Conservation (phyloP, 768 basidiomycete genomes). For the Rubroboletus pulcherrimus region DNA sequence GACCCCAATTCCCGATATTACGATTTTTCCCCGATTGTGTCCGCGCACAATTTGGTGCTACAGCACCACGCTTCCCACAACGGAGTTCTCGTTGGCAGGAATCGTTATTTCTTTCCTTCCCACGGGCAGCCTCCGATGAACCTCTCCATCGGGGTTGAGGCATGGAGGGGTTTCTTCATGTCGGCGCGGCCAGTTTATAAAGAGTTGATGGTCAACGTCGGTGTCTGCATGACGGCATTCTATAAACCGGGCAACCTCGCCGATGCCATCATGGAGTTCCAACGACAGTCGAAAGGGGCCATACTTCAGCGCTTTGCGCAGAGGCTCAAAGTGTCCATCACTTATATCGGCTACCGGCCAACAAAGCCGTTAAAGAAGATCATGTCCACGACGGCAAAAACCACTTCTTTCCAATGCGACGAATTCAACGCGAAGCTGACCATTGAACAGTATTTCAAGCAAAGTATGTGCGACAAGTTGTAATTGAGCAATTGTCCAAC, state of each 20-base stretch:
- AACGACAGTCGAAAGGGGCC: constrained; percentile 36
- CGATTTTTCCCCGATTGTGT: constrained; percentile 40
- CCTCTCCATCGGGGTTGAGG: constrained; percentile 40
- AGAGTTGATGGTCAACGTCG: constrained; percentile 52
- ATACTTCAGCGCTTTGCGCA: constrained; percentile 47
- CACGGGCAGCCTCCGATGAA: constrained; percentile 13
- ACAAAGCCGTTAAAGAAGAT: constrained; percentile 47
- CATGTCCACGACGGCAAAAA: constrained; percentile 37
- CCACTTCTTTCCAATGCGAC: constrained; percentile 51
- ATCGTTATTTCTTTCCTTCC: constrained; percentile 49
- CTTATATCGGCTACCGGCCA: constrained; percentile 50
- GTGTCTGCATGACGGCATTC: constrained; percentile 52
- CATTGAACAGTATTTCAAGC: constrained; percentile 61
- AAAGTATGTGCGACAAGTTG: constrained; percentile 41
- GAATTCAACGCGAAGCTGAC: constrained; percentile 53
- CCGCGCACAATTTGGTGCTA: constrained; percentile 47
- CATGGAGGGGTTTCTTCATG: constrained; percentile 48
- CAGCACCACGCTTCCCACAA: constrained; percentile 39
- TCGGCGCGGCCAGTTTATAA: constrained; percentile 48
- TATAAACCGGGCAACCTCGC: constrained; percentile 61
- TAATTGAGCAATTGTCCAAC: not conserved
- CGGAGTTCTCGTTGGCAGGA: constrained; percentile 47
- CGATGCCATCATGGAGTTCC: constrained; percentile 51
- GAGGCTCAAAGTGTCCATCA: constrained; percentile 55
- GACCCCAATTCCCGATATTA: constrained; percentile 33